Base-by-base conservation (phyloP, 2,329 filamentous ascomycete genomes). In the Colletotrichum incanum region DNA sequence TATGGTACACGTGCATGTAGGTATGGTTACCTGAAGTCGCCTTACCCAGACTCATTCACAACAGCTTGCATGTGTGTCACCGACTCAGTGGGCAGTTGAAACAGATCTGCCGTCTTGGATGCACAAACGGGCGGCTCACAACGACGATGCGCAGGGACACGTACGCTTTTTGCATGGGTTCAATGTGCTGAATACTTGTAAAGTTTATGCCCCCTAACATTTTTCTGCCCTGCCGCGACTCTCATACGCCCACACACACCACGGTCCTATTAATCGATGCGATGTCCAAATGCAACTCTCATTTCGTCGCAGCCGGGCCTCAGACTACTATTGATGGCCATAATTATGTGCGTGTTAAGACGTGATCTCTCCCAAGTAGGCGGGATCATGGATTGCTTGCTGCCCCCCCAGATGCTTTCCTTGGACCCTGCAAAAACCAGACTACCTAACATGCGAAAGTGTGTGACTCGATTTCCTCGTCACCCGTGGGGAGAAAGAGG, bases 381-480 rank as follows among this genome's bases (percentile, higher is more conserved):
- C 20, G 54, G 37, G 59, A 64, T 69, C 61, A 47, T 69, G 31
- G 45, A 69, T 69, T 72, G 65, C 43, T 72, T 64, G 69, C 69
- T 69, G 59, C 50, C 45, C 54, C 54, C 59, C 59, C 39, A 23
- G 23, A 72, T 69, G 65, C 65, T 64, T 12, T 50, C 47, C 69
- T n/a, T 49, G 28, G 34, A 68, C 18, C 59, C 37, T 49, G 4
- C 20, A n/a, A 59, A 71, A 66, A 18, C 20, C 65, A 68, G 56
- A 69, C 69, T 72, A 69, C 59, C 52, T 72, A 60, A 56, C 69
- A 72, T 41, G 37, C 37, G 54, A 39, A 49, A 56, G 26, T 52
- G 26, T 58, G 52, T 60, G 69, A 72, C 52, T 64, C 69, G 65
- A 64, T 59, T 72, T 64, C 69, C 59, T 69, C 59, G 69, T 64